Conservation (phyloP, 495 filamentous ascomycete genomes). For the Haplographium delicatum region DNA sequence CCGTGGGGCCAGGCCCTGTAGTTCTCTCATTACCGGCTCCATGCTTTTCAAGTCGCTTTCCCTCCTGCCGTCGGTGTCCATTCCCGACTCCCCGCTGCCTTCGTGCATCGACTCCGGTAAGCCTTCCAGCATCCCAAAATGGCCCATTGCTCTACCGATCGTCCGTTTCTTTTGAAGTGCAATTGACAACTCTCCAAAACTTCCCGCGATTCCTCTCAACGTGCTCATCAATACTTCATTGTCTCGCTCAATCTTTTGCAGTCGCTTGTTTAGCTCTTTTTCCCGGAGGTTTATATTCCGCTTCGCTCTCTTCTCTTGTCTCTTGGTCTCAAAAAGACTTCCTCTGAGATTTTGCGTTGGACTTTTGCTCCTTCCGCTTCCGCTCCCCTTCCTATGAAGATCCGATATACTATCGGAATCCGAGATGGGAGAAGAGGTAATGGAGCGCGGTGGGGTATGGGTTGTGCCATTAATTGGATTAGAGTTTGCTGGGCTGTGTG, state of each 20-base stretch:
- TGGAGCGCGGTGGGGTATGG: background rate
- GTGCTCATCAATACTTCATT: constrained; percentile 14
- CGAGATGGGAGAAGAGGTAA: background rate
- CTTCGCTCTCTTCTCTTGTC: constrained; percentile 14
- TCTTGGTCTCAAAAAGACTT: constrained; percentile 1
- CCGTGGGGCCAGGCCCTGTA: background rate
- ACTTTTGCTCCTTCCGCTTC: background rate
- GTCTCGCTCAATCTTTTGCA: constrained; percentile 14
- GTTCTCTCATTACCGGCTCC: constrained; percentile 5
- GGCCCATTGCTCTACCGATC: background rate
- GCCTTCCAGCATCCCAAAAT: background rate
- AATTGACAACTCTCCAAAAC: background rate
- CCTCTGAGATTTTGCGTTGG: too few species aligned
- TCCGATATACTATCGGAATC: constrained; percentile 1
- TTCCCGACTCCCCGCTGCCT: background rate
- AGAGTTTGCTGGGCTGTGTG: background rate
- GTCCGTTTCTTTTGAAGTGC: background rate
- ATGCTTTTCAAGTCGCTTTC: background rate
- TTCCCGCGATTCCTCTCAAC: constrained; percentile 16
- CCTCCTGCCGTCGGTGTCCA: background rate
- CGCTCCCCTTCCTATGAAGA: background rate
- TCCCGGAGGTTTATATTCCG: constrained; percentile 17
- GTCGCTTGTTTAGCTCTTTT: constrained; percentile 12
- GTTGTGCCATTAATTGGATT: background rate
- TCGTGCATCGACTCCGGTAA: too few species aligned